Base-by-base conservation (phyloP, 78 protist species). In the Neovahlkampfia damariscottae region DNA sequence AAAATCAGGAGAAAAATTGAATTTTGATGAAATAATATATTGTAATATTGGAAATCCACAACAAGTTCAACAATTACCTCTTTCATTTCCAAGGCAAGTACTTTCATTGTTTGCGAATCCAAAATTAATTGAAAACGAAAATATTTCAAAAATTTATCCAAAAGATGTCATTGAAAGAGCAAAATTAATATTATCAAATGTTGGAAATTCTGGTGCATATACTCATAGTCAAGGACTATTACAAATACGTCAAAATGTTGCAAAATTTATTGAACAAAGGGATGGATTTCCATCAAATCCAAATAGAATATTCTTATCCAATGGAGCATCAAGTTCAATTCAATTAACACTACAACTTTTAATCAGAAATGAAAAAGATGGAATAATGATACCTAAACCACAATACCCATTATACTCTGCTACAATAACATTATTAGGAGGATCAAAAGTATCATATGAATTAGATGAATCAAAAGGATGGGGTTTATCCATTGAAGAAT, bases 41-140 rank as follows among this genome's bases (percentile, higher is more conserved):
- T 97, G 99, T 88, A 98, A 98, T 87, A 98, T 97, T 62, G 99
- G 99, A 38, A 98, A 98, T 58, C 99, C 99, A 3, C 99, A 95
- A 67, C 86, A 79, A 41, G 83, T 97, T 5, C 41, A 70, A 38
- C 99, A 98, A 84, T 4, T 67, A 74, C 99, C 99, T 2, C 29
- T 98, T 19, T 83, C 99, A 2, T 98, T 87, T 62, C 75, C 82
- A 77, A 88, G 99, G 3, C 91, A 98, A 82, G 95, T 94, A 3
- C 58, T 87, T 8, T 35, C 95, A 2, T 66, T 76, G 66, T 8
- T 79, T 4, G 1, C 2, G 28, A 28, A 28, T 8, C 82, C 82
- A 29, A 2, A 4, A 9, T 35, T 77, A 3, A 36, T 66, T 72
- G 5, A 40, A 58, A 1, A 0, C 10, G 35, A 5, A 27, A 41